Percentiles rank a stretch among this genome's conserved stretches.
phyloP scores from a whole-genome alignment of 2,329 filamentous ascomycete species.

The Ceratocystis colombiana region DNA sequence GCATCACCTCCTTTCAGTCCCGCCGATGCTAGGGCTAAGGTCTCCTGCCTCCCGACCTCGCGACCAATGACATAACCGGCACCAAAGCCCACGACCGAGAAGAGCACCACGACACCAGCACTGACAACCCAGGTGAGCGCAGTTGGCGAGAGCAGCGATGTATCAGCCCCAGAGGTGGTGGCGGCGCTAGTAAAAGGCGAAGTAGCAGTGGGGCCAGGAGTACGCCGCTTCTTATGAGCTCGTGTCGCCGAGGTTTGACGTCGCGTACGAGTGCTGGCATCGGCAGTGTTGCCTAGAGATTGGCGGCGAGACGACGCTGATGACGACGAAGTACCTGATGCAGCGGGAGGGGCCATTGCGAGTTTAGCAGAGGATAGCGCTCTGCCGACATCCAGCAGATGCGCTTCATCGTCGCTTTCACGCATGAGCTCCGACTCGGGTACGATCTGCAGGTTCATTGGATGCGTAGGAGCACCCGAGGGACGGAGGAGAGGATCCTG shows the following conservation, averaged over 20 bases:
- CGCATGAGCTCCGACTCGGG: conserved; percentile 50
- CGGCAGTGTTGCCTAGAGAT: conserved; percentile 33
- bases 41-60: conserved; percentile 55
- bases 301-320: not conserved
- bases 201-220: not conserved
- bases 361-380: conserved; percentile 25
- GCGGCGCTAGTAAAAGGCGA: not conserved
- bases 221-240: conserved; percentile 49
- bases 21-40: conserved; percentile 36
- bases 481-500: conserved; percentile 32
- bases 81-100: conserved; percentile 58
- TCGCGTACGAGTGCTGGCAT: not conserved
- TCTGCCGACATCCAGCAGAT: not conserved
- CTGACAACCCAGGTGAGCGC: conserved; percentile 55
- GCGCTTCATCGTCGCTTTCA: conserved; percentile 27
- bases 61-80: conserved; percentile 59
- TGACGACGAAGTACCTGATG: conserved; percentile 4
- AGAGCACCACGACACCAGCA: conserved; percentile 56
- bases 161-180: conserved; percentile 32
- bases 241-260: not conserved
- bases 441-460: conserved; percentile 48
- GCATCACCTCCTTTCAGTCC: conserved; percentile 32
- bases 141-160: conserved; percentile 46
- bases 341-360: not conserved
- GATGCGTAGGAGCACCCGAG: conserved; percentile 43